Conservation (phyloP, 768 basidiomycete genomes). For the Coprinopsis sp. region DNA sequence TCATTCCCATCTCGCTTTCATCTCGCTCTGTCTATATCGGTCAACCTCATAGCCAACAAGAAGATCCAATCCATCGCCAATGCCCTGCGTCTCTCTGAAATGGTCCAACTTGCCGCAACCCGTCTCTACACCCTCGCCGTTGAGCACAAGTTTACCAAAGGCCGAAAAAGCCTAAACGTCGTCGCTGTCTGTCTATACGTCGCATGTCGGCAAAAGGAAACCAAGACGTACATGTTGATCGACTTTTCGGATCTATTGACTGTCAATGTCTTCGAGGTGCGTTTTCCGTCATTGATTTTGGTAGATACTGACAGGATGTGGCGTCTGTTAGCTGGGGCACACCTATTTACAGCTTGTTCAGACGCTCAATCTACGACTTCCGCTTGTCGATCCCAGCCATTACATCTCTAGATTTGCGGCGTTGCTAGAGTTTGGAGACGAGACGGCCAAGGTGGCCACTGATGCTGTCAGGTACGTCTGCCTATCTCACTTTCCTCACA, state of each 20-base stretch:
- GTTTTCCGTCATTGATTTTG: neutral
- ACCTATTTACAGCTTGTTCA: constrained; percentile 94
- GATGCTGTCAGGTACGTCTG: constrained; percentile 96
- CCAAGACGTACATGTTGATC: constrained; percentile 93
- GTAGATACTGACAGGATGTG: constrained; percentile 55
- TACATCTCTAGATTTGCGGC: constrained; percentile 95
- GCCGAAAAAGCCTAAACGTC: constrained; percentile 87
- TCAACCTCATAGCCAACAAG: constrained; percentile 66
- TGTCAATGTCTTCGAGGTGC: no score
- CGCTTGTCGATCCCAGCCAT: constrained; percentile 91
- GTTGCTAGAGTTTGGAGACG: constrained; percentile 93
- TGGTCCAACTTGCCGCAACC: constrained; percentile 75
- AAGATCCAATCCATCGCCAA: constrained; percentile 82
- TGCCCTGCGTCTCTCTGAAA: constrained; percentile 72
- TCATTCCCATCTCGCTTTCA: neutral
- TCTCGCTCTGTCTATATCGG: constrained; percentile 6
- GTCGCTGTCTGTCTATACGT: constrained; percentile 95
- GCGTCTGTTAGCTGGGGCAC: constrained; percentile 95
- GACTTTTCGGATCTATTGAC: constrained; percentile 96
- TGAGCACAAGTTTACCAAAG: constrained; percentile 91
- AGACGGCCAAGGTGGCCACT: constrained; percentile 84
- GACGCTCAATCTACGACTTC: constrained; percentile 77
- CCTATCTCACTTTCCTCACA: no score
- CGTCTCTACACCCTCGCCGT: constrained; percentile 92
- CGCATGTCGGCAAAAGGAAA: constrained; percentile 88